Conservation (phyloP, 192 early-diverging fungal species). For the Backusella luteola region DNA sequence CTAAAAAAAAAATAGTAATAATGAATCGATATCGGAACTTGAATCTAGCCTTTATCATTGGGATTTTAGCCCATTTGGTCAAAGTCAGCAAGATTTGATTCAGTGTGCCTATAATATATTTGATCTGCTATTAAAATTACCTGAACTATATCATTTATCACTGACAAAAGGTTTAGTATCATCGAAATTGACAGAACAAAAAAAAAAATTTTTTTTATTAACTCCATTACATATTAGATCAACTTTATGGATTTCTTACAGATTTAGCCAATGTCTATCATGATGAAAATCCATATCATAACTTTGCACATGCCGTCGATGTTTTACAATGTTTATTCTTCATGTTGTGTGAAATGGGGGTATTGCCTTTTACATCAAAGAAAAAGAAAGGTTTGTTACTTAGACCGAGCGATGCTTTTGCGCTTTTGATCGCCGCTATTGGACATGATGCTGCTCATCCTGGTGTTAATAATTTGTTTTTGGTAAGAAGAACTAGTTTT, state of each 20-base stretch:
- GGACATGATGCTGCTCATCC: constrained; percentile 88
- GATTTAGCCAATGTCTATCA: constrained; percentile 55
- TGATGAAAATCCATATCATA: constrained; percentile 86
- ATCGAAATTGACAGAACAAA: not conserved
- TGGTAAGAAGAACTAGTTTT: constrained; percentile 41
- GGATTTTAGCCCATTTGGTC: constrained; percentile 69
- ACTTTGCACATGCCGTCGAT: constrained; percentile 92
- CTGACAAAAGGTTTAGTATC: constrained; percentile 47
- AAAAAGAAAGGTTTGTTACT: constrained; percentile 36
- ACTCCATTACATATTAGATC: constrained; percentile 26
- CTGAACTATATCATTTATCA: constrained; percentile 52
- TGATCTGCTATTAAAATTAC: constrained; percentile 58
- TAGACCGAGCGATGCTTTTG: constrained; percentile 59
- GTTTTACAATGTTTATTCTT: constrained; percentile 87
- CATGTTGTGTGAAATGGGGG: constrained; percentile 66
- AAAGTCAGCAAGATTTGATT: constrained; percentile 61
- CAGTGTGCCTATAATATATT: constrained; percentile 69
- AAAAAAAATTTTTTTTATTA: constrained; percentile 1
- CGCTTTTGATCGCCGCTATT: constrained; percentile 70
- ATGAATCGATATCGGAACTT: not conserved
- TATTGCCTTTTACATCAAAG: constrained; percentile 39
- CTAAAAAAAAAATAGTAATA: not conserved
- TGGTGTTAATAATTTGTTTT: constrained; percentile 92
- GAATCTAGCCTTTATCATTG: constrained; percentile 48
- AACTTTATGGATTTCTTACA: constrained; percentile 51